Conservation (phyloP, 2,329 filamentous ascomycete species). For the Cladosporium sp. region DNA sequence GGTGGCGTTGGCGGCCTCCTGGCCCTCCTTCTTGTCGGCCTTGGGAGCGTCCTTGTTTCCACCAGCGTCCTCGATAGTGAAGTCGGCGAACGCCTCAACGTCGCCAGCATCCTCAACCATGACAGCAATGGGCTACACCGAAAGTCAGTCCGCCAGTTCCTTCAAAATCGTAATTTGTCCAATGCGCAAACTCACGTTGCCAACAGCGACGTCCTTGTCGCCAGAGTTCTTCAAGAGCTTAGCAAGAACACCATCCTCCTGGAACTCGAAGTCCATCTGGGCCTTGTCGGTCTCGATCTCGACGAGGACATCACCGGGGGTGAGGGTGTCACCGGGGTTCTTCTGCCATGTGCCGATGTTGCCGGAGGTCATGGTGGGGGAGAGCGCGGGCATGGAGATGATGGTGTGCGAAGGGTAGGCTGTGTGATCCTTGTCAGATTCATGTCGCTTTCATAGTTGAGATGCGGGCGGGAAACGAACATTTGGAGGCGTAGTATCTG, state of each 20-base stretch:
- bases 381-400: constrained; percentile 97
- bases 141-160: constrained; percentile 24
- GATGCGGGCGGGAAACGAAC: constrained; percentile 45
- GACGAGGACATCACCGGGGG: constrained; percentile 82
- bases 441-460: constrained; percentile 15
- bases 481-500: constrained; percentile 69
- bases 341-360: constrained; percentile 99
- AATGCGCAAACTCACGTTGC: constrained; percentile 69
- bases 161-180: background rate
- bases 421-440: constrained; percentile 45
- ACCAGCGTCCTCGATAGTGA: constrained; percentile 85
- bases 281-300: constrained; percentile 97
- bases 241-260: constrained; percentile 93
- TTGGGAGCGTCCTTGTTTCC: constrained; percentile 70
- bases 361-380: constrained; percentile 94
- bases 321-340: constrained; percentile 84
- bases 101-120: constrained; percentile 91
- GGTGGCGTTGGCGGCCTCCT: constrained; percentile 61
- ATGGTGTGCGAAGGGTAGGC: constrained; percentile 93
- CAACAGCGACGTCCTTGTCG: constrained; percentile 90
- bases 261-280: constrained; percentile 99
- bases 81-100: constrained; percentile 82
- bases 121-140: constrained; percentile 82
- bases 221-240: constrained; percentile 92
- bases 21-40: constrained; percentile 60